Evolutionary conservation across 352 stramenopile species (phyloP).

Genomic region (Phytophthora pinifolia): DNA sequence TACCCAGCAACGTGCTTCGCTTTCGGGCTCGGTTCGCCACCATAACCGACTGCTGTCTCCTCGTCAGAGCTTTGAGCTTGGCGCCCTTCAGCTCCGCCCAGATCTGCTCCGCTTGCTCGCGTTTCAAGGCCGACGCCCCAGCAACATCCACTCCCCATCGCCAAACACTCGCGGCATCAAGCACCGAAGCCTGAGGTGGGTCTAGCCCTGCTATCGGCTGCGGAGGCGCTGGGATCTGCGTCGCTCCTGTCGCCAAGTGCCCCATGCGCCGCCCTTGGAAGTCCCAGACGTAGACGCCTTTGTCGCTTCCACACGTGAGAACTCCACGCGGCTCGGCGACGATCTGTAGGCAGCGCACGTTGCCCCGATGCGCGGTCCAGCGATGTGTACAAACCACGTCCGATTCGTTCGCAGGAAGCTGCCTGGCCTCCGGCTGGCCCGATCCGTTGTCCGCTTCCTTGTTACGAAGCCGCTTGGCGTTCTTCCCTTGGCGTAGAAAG

Average conservation of each 20-base stretch:
- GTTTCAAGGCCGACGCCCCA: conserved; percentile 37
- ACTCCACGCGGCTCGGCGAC: conserved; percentile 63
- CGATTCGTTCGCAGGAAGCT: conserved; percentile 24
- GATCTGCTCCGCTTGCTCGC: conserved; percentile 50
- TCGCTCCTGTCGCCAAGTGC: conserved; percentile 24
- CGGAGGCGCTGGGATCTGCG: conserved; percentile 2
- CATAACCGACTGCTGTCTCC: conserved; percentile 27
- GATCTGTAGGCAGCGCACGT: conserved; percentile 47
- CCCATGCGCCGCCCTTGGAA: conserved; percentile 49
- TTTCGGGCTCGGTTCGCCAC: conserved; percentile 24
- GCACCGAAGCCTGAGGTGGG: neutral
- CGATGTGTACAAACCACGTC: conserved; percentile 44
- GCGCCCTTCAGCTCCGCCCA: conserved; percentile 57
- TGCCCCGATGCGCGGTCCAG: conserved; percentile 59
- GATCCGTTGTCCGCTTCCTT: conserved; percentile 16
- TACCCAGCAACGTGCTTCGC: conserved; percentile 19
- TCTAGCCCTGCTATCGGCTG: conserved; percentile 5
- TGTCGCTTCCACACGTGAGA: conserved; percentile 67
- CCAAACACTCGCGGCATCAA: conserved; percentile 29
- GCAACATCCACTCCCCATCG: conserved; percentile 51
- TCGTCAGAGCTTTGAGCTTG: conserved; percentile 38
- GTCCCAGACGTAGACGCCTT: conserved; percentile 57
- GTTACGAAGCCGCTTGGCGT: conserved; percentile 50
- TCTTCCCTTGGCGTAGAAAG: conserved; percentile 69
- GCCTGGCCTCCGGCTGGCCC: conserved; percentile 10